Conservation (phyloP, 768 basidiomycete genomes). For the Mycena latifolia region DNA sequence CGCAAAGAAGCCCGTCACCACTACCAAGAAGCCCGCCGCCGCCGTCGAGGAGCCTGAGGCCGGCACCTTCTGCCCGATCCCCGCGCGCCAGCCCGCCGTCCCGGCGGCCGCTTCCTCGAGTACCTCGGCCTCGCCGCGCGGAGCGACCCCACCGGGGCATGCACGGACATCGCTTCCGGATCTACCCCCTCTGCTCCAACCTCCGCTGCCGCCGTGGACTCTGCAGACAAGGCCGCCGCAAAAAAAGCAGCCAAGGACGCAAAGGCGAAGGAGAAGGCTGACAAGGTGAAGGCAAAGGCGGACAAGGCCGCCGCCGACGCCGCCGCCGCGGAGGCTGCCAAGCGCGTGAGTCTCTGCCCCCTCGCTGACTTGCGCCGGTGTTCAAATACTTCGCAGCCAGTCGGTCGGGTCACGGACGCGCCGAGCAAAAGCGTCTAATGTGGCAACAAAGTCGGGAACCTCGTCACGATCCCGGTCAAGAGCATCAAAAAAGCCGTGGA, state of each 20-base stretch:
- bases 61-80: slow-evolving; percentile 6
- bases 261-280: slow-evolving; percentile 20
- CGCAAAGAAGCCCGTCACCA: not conserved
- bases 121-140: slow-evolving; percentile 19
- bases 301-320: not conserved
- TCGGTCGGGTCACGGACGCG: slow-evolving; percentile 24
- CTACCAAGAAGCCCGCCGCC: not conserved
- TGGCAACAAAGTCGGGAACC: slow-evolving; percentile 6
- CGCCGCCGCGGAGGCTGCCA: not conserved
- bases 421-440: slow-evolving; percentile 24
- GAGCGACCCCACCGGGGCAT: not conserved
- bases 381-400: not conserved
- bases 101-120: slow-evolving; percentile 29
- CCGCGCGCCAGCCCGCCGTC: slow-evolving; percentile 6
- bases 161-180: slow-evolving; percentile 12
- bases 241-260: slow-evolving; percentile 25
- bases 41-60: not conserved
- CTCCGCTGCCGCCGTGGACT: not conserved
- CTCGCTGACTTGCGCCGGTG: not conserved
- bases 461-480: slow-evolving; percentile 19
- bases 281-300: slow-evolving; percentile 9
- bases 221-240: not conserved
- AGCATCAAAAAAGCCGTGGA: not conserved
- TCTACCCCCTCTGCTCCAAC: slow-evolving; percentile 7
- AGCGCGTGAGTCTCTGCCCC: slow-evolving; percentile 18